These are phyloP conservation scores for Eucalyptus curtisii DNA, from an alignment of 345 rosid species.

Conservation along the genomic window DNA sequence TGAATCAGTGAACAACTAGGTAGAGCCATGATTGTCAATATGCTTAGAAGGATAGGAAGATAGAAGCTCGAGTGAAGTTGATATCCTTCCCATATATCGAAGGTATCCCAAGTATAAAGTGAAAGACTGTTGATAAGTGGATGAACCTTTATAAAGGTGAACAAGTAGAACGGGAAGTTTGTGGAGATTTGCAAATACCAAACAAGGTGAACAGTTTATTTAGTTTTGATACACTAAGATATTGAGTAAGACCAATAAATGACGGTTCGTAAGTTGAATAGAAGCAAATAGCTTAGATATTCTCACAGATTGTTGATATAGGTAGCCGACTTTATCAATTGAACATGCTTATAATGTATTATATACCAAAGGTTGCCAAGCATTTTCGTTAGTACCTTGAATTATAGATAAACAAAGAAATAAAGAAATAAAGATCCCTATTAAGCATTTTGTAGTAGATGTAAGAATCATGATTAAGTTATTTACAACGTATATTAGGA, in stretches of 20 bases:
- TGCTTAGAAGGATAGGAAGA: not conserved
- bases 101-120: not conserved
- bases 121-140: no score
- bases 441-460: accelerated
- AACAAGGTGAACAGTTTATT: not conserved
- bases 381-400: not conserved
- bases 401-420: not conserved
- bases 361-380: not conserved
- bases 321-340: no score
- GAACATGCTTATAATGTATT: no score
- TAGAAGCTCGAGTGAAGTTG: not conserved
- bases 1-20: not conserved
- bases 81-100: not conserved
- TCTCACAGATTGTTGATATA: accelerated
- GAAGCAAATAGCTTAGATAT: not conserved
- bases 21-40: not conserved
- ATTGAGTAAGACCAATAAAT: not conserved
- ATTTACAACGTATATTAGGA: accelerated
- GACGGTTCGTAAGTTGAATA: not conserved
- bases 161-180: not conserved
- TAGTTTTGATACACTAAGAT: no score
- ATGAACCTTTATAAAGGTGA: not conserved
- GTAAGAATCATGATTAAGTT: not conserved
- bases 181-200: not conserved
- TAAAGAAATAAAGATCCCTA: not conserved